Percentiles rank a stretch among this genome's conserved stretches.
These are phyloP conservation scores for Puccinia novopanici DNA, from an alignment of 1,284 basidiomycete genomes.

Conservation along the genomic window DNA sequence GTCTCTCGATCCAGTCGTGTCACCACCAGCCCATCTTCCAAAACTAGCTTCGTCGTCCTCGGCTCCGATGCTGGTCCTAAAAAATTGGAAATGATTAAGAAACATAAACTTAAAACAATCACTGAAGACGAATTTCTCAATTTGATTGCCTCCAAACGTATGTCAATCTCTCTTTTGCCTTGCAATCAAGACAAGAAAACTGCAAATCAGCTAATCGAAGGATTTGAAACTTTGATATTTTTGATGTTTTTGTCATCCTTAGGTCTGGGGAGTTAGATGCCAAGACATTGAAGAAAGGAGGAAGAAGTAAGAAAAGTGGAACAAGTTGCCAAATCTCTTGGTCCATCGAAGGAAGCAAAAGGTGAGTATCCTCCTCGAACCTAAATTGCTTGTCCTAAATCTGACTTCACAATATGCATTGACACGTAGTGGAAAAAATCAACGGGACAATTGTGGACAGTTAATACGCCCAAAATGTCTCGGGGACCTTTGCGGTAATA, in stretches of 20 bases:
- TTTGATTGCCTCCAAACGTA: conserved; percentile 68
- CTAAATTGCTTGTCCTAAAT: neutral
- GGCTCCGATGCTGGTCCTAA: conserved; percentile 83
- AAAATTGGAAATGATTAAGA: conserved; percentile 82
- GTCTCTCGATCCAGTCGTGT: conserved; percentile 68
- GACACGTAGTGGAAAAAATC: conserved; percentile 18
- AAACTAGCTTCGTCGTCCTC: conserved; percentile 85
- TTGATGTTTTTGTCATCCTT: neutral
- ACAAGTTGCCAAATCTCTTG: conserved; percentile 55
- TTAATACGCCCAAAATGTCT: conserved; percentile 88
- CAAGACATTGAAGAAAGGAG: conserved; percentile 76
- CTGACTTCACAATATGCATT: neutral
- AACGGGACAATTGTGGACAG: conserved; percentile 80
- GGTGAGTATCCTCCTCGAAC: neutral
- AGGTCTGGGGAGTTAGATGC: conserved; percentile 66
- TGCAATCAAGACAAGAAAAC: conserved; percentile 35
- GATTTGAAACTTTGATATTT: conserved; percentile 22
- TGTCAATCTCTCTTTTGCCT: neutral
- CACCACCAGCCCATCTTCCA: conserved; percentile 80
- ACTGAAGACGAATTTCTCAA: conserved; percentile 85
- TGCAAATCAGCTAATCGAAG: too few species aligned
- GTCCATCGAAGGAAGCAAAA: conserved; percentile 52
- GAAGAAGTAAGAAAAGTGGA: conserved; percentile 69
- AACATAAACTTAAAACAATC: conserved; percentile 72
- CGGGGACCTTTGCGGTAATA: conserved; percentile 95